Base-by-base conservation (phyloP, 768 basidiomycete genomes). In the Tricholoma bakamatsutake region DNA sequence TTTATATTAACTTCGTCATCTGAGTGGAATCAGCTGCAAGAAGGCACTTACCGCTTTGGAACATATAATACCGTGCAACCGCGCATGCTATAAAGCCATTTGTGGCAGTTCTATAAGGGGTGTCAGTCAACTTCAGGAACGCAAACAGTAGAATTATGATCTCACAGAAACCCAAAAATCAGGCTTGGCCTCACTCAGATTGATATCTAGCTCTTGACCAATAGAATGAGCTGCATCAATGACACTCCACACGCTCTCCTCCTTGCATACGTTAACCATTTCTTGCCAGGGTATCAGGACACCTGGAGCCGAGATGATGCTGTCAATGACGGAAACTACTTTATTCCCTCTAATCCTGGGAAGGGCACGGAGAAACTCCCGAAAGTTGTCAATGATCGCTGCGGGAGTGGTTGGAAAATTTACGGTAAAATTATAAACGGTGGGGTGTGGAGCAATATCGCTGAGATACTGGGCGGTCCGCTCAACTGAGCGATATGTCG, bases 151-250 rank as follows among this genome's bases (percentile, higher is more conserved):
- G 30, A 43, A 31, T n/a, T 15, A 30, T 49, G 3, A 34, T 71
- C 83, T 27, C 56, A 87, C 87, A 15, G 86, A 82, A 21, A 86
- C 72, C 84, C 84, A 91, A 65, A 90, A 90, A 67, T 91, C 90
- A 3, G 85, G 84, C 50, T 73, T 71, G 0, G 69, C 69, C 43
- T 73, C 71, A 3, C 72, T 73, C 15, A 92, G 66, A 62, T 90
- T 77, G 55, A 90, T 75, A 53, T 80, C 69, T 5, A 78, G 61
- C 62, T 89, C 82, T 61, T 88, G 88, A 0, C 90, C 90, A 39
- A 93, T 79, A 3, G 82, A 80, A 63, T 93, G 90, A 5, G 90
- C 90, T 1, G 79, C 90, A 62, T 93, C 90, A 6, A 93, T 71
- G 12, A 92, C 65, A 31, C 77, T 84, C 63, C 79, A 78, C 4